Conservation (phyloP, 2,329 filamentous ascomycete species). For the Colletotrichum sidae region DNA sequence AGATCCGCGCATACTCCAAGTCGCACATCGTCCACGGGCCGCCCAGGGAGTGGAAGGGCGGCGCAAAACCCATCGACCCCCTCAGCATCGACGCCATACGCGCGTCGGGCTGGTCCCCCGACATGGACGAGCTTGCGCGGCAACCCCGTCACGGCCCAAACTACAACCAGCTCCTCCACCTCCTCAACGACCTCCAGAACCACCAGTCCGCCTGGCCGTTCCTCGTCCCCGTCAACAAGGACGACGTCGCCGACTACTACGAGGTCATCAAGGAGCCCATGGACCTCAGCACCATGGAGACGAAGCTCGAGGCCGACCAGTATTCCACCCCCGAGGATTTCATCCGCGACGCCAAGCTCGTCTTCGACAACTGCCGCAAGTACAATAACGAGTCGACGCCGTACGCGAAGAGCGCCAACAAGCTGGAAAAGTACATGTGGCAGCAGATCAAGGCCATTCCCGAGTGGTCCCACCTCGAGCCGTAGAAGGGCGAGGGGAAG, state of each 20-base stretch:
- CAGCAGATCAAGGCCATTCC: constrained; percentile 89
- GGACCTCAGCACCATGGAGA: constrained; percentile 96
- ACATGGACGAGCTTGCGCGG: constrained; percentile 96
- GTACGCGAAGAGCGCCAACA: constrained; percentile 95
- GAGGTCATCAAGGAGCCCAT: constrained; percentile 98
- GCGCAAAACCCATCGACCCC: constrained; percentile 81
- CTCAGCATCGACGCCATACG: constrained; percentile 89
- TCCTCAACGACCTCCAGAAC: constrained; percentile 96
- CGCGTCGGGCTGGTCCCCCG: constrained; percentile 92
- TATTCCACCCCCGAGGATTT: constrained; percentile 95
- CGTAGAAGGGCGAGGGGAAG: constrained; percentile 48
- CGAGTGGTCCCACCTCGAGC: constrained; percentile 82
- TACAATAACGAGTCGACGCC: constrained; percentile 97
- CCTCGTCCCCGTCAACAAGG: constrained; percentile 89
- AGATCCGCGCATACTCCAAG: constrained; percentile 91
- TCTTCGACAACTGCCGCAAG: constrained; percentile 94
- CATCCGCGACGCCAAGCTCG: constrained; percentile 85
- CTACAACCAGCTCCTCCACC: constrained; percentile 91
- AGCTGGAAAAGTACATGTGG: constrained; percentile 96
- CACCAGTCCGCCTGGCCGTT: constrained; percentile 96
- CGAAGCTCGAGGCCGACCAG: constrained; percentile 91
- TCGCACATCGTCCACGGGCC: constrained; percentile 89
- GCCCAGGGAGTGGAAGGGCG: constrained; percentile 86
- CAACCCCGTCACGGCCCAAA: constrained; percentile 96
- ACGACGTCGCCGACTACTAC: constrained; percentile 99